These are phyloP conservation scores for Austropuccinia psidii DNA, from an alignment of 1,284 basidiomycete species.

Conservation along the genomic window DNA sequence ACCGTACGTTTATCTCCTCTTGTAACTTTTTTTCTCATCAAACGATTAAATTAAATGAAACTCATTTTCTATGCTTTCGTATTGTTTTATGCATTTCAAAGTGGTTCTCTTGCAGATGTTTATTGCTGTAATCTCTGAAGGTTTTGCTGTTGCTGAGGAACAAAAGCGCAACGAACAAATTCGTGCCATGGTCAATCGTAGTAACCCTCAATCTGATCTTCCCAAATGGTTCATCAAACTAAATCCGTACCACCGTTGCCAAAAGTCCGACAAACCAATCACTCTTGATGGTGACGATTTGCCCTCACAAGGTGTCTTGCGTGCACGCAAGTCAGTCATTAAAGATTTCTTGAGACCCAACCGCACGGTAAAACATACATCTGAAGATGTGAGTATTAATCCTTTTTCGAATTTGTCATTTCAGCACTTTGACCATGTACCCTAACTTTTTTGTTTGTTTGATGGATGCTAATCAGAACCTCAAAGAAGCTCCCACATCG, in stretches of 20 bases:
- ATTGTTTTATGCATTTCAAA: conserved; percentile 45
- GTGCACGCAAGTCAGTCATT: conserved; percentile 14
- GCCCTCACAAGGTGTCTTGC: conserved; percentile 7
- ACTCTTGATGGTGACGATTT: conserved; percentile 40
- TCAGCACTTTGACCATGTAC: too few species aligned
- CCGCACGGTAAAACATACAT: too few species aligned
- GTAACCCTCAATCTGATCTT: conserved; percentile 49
- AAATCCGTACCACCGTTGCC: conserved; percentile 79
- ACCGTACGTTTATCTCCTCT: conserved; percentile 58
- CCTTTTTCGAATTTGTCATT: conserved; percentile 56
- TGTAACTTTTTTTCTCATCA: not conserved
- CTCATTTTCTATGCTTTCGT: not conserved
- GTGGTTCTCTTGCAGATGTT: conserved; percentile 97
- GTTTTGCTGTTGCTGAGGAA: conserved; percentile 88
- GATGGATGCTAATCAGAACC: conserved; percentile 47
- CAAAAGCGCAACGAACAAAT: conserved; percentile 77
- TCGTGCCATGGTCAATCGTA: conserved; percentile 52
- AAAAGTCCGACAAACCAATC: not conserved
- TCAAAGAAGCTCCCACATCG: conserved; percentile 73
- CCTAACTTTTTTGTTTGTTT: too few species aligned
- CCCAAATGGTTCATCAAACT: conserved; percentile 65
- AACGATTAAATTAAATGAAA: not conserved
- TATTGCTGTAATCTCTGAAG: conserved; percentile 93
- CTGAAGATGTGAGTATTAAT: too few species aligned
- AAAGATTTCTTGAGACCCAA: conserved; percentile 8